phyloP scores from a whole-genome alignment of 805 yeast species.

The Kazachstania viticola region DNA sequence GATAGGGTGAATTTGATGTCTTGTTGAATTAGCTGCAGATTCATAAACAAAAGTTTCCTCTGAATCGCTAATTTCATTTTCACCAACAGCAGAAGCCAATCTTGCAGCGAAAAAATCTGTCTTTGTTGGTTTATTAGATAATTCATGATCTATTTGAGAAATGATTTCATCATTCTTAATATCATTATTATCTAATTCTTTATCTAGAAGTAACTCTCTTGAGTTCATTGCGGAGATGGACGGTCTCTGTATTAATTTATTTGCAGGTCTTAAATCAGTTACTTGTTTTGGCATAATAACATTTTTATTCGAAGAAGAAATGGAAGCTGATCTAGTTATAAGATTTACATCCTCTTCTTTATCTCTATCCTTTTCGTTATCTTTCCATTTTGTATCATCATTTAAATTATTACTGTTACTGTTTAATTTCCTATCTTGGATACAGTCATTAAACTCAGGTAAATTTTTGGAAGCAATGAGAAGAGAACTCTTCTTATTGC shows the following conservation, averaged over 20 bases:
- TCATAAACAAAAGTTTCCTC: slow-evolving; percentile 97
- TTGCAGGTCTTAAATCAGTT: slow-evolving; percentile 1
- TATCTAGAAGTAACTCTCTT: slow-evolving; percentile 14
- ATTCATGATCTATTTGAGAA: slow-evolving; percentile 9
- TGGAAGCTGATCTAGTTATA: too few species aligned
- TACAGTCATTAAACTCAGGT: too few species aligned
- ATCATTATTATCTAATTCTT: background rate
- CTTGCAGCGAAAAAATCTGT: slow-evolving; percentile 94
- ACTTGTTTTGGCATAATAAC: slow-evolving; percentile 1
- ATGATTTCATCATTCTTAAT: background rate
- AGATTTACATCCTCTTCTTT: too few species aligned
- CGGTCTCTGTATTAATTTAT: slow-evolving; percentile 17
- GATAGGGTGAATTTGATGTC: slow-evolving; percentile 13
- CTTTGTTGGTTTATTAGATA: slow-evolving; percentile 37
- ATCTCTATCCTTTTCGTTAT: too few species aligned
- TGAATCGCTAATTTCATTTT: slow-evolving; percentile 74
- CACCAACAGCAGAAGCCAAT: slow-evolving; percentile 88
- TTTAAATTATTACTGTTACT: background rate
- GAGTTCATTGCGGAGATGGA: slow-evolving; percentile 15
- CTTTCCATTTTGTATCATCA: background rate
- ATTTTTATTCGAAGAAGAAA: too few species aligned
- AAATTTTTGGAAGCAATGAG: slow-evolving; percentile 18
- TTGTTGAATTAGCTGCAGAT: slow-evolving; percentile 26
- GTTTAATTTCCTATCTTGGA: too few species aligned
- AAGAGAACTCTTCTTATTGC: slow-evolving; percentile 29